phyloP scores from a whole-genome alignment of 2,329 filamentous ascomycete species.

The Chrysosporium queenslandicum region DNA sequence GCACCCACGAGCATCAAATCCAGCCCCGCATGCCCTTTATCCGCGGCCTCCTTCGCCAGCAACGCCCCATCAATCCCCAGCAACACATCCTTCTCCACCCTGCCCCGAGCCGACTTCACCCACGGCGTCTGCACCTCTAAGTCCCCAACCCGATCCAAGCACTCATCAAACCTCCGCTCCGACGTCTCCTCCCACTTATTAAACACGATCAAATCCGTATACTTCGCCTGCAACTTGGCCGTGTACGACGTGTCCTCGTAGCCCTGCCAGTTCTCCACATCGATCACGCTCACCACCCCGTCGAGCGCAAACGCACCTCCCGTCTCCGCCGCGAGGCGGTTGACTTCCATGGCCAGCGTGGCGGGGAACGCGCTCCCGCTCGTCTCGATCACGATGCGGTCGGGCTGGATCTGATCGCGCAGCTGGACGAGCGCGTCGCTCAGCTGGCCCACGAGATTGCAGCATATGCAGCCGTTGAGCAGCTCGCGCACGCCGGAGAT shows the following conservation, averaged over 20 bases:
- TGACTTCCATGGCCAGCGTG: constrained; percentile 83
- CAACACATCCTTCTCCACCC: constrained; percentile 66
- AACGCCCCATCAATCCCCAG: constrained; percentile 82
- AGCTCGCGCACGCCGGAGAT: constrained; percentile 87
- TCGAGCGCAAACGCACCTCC: constrained; percentile 61
- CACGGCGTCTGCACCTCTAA: constrained; percentile 70
- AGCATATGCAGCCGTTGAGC: constrained; percentile 96
- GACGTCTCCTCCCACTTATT: constrained; percentile 81
- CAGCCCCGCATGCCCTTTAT: constrained; percentile 31
- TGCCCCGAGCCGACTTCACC: constrained; percentile 74
- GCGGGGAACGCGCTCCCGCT: constrained; percentile 79
- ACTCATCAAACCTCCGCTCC: constrained; percentile 66
- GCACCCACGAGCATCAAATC: constrained; percentile 22
- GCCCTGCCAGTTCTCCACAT: constrained; percentile 89
- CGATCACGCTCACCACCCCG: constrained; percentile 79
- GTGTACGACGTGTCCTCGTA: constrained; percentile 89
- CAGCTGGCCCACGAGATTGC: constrained; percentile 90
- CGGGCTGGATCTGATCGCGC: constrained; percentile 50
- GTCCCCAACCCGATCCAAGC: constrained; percentile 68
- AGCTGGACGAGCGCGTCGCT: constrained; percentile 70
- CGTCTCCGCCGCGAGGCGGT: constrained; percentile 62
- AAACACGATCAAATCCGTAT: constrained; percentile 81
- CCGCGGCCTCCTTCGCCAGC: constrained; percentile 33
- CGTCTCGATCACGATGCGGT: constrained; percentile 91
- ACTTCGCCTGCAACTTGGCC: constrained; percentile 74